These are phyloP conservation scores for Mrakia blollopis DNA, from an alignment of 768 basidiomycete species.

Conservation along the genomic window DNA sequence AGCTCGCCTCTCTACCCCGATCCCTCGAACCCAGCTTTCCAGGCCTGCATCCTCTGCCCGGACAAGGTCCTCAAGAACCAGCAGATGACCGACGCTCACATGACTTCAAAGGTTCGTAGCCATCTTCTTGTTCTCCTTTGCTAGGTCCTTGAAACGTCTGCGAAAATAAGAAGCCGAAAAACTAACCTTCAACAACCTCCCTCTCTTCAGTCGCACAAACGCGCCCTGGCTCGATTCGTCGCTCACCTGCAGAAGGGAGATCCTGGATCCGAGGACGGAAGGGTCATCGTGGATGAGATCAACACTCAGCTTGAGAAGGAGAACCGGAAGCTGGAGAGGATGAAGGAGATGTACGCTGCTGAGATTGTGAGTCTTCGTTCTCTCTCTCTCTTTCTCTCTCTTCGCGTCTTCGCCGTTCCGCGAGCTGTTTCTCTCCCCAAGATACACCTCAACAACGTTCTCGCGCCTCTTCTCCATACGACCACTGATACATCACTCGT, in stretches of 20 bases:
- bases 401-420: not conserved
- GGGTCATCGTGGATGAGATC: conserved; percentile 23
- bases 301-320: conserved; percentile 21
- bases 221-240: conserved; percentile 18
- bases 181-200: not conserved
- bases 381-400: not conserved
- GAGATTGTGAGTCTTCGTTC: not conserved
- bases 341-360: conserved; percentile 22
- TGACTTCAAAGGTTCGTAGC: conserved; percentile 20
- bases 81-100: conserved; percentile 22
- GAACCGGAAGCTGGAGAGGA: conserved; percentile 13
- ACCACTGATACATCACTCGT: not conserved
- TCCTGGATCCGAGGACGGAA: conserved; percentile 22
- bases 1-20: conserved; percentile 21
- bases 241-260: conserved; percentile 24
- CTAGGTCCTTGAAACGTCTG: too few species aligned
- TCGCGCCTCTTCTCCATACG: too few species aligned
- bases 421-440: not conserved
- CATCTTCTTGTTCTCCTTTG: not conserved
- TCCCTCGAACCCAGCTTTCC: conserved; percentile 13
- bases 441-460: not conserved
- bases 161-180: not conserved
- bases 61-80: conserved; percentile 27
- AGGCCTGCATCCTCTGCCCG: conserved; percentile 32
- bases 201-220: conserved; percentile 9